These are phyloP conservation scores for Ogataea thermomethanolica DNA, from an alignment of 805 yeast genomes.

Conservation along the genomic window DNA sequence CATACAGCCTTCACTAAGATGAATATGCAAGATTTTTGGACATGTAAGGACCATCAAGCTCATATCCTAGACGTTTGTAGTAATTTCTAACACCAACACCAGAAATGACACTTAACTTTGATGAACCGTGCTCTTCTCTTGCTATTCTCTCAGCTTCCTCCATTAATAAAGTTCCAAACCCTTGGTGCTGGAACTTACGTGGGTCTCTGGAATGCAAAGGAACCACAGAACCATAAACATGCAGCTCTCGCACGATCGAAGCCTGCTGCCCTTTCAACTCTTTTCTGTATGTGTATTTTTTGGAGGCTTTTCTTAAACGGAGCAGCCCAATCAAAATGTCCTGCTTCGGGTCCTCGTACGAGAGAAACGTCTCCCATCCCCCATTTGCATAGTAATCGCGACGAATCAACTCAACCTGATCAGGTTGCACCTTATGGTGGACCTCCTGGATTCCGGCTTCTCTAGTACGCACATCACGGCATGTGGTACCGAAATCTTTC, in stretches of 20 bases:
- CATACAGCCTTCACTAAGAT: constrained; percentile 54
- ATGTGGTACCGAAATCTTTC: constrained; percentile 95
- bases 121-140: constrained; percentile 88
- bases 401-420: constrained; percentile 91
- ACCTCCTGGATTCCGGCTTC: constrained; percentile 99
- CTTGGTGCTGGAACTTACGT: constrained; percentile 97
- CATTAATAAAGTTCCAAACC: constrained; percentile 95
- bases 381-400: constrained; percentile 97
- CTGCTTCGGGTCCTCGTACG: constrained; percentile 95
- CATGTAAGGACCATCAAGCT: constrained; percentile 95
- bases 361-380: constrained; percentile 96
- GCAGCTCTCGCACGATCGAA: constrained; percentile 93
- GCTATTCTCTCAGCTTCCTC: constrained; percentile 98
- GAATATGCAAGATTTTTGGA: constrained; percentile 48
- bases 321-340: constrained; percentile 91
- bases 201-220: constrained; percentile 97
- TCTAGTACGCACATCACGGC: constrained; percentile 95
- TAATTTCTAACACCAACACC: constrained; percentile 98
- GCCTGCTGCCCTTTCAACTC: constrained; percentile 83
- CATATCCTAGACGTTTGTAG: constrained; percentile 88
- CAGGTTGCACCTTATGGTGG: constrained; percentile 94
- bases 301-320: constrained; percentile 82
- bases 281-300: constrained; percentile 84
- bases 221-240: constrained; percentile 96
- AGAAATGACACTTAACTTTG: constrained; percentile 87